phyloP scores from a whole-genome alignment of 1,139 yeast species.

The Hemisphaericaspora subhashii region DNA sequence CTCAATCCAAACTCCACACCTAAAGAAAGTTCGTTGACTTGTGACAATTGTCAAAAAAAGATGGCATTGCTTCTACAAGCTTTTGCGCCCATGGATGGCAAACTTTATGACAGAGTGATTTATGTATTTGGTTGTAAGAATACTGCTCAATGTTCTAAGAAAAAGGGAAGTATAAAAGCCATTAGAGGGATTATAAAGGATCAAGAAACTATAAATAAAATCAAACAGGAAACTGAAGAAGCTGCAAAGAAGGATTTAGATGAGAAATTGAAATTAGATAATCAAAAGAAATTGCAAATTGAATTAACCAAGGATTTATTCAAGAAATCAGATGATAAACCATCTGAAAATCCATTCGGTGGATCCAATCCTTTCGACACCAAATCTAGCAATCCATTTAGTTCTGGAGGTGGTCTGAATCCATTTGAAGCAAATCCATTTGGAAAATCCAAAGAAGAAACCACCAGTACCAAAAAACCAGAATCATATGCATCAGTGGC shows the following conservation, averaged over 20 bases:
- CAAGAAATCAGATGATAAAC: constrained; percentile 17
- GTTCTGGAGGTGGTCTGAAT: constrained; percentile 5
- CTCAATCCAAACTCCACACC: constrained; percentile 60
- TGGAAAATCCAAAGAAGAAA: constrained; percentile 11
- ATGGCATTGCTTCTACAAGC: constrained; percentile 78
- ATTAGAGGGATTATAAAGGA: constrained; percentile 73
- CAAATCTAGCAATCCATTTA: constrained; percentile 10
- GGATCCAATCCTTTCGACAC: constrained; percentile 30
- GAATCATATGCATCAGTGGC: constrained; percentile 29
- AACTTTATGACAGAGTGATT: constrained; percentile 76
- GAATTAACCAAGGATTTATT: constrained; percentile 48
- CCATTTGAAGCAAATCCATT: constrained; percentile 10
- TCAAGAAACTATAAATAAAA: constrained; percentile 42
- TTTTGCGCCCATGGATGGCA: constrained; percentile 70
- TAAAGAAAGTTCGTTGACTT: constrained; percentile 46
- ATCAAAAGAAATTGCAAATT: constrained; percentile 41
- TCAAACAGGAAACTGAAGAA: constrained; percentile 39
- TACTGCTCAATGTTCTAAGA: constrained; percentile 57
- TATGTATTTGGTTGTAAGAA: constrained; percentile 77
- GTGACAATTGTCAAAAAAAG: constrained; percentile 61
- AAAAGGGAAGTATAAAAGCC: constrained; percentile 69
- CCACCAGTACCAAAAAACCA: constrained; percentile 9
- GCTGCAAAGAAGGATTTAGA: constrained; percentile 37
- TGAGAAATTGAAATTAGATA: constrained; percentile 41
- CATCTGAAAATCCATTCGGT: constrained; percentile 33